A percentile compares a stretch with the other conserved stretches of the same genome.
These are phyloP conservation scores for Ilex paraguariensis DNA, from an alignment of 305 asterid species.

Conservation along the genomic window DNA sequence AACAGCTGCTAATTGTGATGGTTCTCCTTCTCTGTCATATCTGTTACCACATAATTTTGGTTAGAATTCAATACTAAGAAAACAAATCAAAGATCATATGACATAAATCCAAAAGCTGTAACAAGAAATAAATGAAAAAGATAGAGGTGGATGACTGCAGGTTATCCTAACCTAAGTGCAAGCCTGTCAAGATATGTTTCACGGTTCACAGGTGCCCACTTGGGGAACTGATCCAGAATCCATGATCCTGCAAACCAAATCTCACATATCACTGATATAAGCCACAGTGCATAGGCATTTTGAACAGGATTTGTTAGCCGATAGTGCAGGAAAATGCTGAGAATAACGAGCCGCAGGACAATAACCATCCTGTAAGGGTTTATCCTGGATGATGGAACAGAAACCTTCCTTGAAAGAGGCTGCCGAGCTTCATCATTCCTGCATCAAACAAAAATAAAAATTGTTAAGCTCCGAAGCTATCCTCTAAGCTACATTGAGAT, in stretches of 20 bases:
- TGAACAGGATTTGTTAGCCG: slow-evolving; percentile 94
- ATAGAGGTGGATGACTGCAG: slow-evolving; percentile 2
- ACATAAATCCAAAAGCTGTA: neutral
- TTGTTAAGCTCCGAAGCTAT: slow-evolving; percentile 13
- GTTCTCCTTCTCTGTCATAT: slow-evolving; percentile 97
- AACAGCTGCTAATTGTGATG: slow-evolving; percentile 98
- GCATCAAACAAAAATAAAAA: slow-evolving; percentile 24
- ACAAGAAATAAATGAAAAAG: neutral
- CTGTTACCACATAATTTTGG: slow-evolving; percentile 35
- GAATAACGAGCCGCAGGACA: slow-evolving; percentile 80
- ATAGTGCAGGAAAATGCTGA: slow-evolving; percentile 86
- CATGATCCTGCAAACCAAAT: slow-evolving; percentile 97
- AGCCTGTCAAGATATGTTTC: slow-evolving; percentile 99
- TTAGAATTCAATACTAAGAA: neutral
- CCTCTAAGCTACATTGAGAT: slow-evolving; percentile 4
- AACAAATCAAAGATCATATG: slow-evolving; percentile 1
- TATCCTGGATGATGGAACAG: slow-evolving; percentile 91
- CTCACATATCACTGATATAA: slow-evolving; percentile 96
- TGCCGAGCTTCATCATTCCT: slow-evolving; percentile 99
- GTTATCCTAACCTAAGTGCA: slow-evolving; percentile 62
- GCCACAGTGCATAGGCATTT: slow-evolving; percentile 88
- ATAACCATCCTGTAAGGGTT: slow-evolving; percentile 99
- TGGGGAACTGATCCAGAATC: slow-evolving; percentile 99
- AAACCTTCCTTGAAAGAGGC: slow-evolving; percentile 97
- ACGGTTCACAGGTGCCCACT: slow-evolving; percentile 97